Evolutionary conservation across 2,329 filamentous ascomycete genomes (phyloP), one percentile per base, ranked within the genome.

Genomic region (Myriosclerotinia scirpicola): DNA sequence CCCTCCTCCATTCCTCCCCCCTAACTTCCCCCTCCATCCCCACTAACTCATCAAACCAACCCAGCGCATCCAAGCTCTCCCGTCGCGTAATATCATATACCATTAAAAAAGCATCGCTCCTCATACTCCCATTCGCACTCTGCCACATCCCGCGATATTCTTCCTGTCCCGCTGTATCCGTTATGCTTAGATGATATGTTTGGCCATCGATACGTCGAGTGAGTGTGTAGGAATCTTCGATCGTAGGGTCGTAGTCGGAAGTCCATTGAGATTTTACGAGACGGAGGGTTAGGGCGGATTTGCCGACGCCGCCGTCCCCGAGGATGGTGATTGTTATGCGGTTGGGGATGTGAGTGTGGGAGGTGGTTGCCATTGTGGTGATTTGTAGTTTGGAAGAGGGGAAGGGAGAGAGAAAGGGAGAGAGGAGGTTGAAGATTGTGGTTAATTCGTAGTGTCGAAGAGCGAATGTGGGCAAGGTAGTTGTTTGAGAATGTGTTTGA

Each of bases 131-230:
- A 44, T 87, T 84, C 1, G 61, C 48, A 22, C 50, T 64, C 20
- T 54, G 90, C 91, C 91, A 95, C 82, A 95, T 91, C 73, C 90
- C 89, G 71, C 91, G 89, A 80, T 95, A 95, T 80, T 95, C 91
- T 79, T 95, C 91, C 78, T 95, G 91, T n/a, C 91, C 91, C 36
- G 91, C 91, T 1, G 91, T 94, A 81, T 95, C 91, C 68, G 90
- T 94, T 60, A 95, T 84, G 59, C 85, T 83, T 46, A 95, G 87
- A 77, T 91, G 89, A 82, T 93, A 94, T 61, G 86, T 87, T 64
- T 81, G 84, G 75, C 91, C 91, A 74, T 94, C 91, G 77, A 95
- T 87, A 73, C 84, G 85, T 71, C 91, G 90, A 60, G 91, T 93
- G 69, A 95, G 88, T 73, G 87, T 90, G 82, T 95, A 95, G 72